phyloP scores from a whole-genome alignment of 176 grass and related monocot genomes.

The Musa schizocarpa region DNA sequence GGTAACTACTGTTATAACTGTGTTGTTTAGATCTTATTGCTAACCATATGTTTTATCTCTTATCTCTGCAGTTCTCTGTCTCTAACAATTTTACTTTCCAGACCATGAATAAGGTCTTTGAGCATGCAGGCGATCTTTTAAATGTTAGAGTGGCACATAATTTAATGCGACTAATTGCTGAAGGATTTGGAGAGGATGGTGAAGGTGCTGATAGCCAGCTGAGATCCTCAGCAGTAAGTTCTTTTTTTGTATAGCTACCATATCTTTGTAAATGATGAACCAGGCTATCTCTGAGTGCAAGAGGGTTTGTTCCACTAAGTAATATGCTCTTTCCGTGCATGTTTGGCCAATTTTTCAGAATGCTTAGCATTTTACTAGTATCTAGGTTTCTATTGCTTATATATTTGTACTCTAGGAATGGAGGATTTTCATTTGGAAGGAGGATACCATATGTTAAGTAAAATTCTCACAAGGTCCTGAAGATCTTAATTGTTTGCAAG shows the following conservation, averaged over 20 bases:
- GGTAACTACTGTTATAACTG: constrained; percentile 28
- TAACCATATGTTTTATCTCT: background rate
- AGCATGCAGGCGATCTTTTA: constrained; percentile 98
- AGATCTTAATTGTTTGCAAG: no score
- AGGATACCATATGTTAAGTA: background rate
- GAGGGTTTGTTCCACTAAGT: background rate
- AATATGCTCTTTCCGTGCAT: background rate
- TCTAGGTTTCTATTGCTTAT: background rate
- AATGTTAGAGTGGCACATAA: constrained; percentile 95
- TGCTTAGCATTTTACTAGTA: background rate
- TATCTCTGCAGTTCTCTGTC: constrained; percentile 1
- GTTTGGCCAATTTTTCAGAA: background rate
- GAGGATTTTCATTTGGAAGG: background rate
- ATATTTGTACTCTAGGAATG: background rate
- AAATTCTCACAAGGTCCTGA: no score
- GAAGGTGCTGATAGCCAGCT: constrained; percentile 94
- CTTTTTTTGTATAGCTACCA: background rate
- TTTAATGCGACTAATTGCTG: constrained; percentile 98
- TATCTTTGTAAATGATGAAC: background rate
- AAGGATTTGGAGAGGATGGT: constrained; percentile 98
- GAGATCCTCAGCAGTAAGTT: constrained; percentile 97
- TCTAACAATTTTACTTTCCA: constrained; percentile 37
- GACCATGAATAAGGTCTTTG: constrained; percentile 99
- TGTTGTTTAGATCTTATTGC: background rate
- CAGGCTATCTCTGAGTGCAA: no score